Evolutionary conservation across 2,329 filamentous ascomycete genomes (phyloP).

Genomic region (Emmonsiellopsis sp.): DNA sequence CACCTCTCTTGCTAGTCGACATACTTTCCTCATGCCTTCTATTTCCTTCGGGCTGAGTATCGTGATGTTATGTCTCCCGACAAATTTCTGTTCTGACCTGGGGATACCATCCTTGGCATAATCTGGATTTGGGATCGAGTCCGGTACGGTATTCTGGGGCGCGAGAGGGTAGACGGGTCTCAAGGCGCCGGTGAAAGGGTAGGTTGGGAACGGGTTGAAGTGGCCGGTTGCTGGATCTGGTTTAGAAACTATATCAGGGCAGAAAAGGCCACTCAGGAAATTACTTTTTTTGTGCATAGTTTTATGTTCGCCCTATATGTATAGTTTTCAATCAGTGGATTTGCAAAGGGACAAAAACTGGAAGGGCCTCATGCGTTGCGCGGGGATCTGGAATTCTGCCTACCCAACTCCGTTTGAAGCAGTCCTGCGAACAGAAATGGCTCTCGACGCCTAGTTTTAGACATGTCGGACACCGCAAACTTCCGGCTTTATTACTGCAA

Average conservation of each 20-base stretch:
- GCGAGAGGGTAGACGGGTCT: conserved; percentile 84
- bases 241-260: conserved; percentile 80
- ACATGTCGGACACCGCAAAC: conserved; percentile 89
- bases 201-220: conserved; percentile 89
- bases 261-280: conserved; percentile 62
- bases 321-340: conserved; percentile 10
- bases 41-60: conserved; percentile 71
- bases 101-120: conserved; percentile 80
- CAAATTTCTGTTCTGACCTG: conserved; percentile 53
- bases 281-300: conserved; percentile 71
- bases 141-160: conserved; percentile 61
- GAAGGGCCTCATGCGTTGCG: conserved; percentile 13
- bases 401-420: conserved; percentile 99
- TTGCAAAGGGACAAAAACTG: no score
- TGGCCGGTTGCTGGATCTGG: conserved; percentile 80
- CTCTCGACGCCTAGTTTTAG: conserved; percentile 83
- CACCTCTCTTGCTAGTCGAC: conserved; percentile 77
- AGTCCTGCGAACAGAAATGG: conserved; percentile 97
- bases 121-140: conserved; percentile 73
- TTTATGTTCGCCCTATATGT: conserved; percentile 68
- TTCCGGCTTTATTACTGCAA: conserved; percentile 77
- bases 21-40: conserved; percentile 88
- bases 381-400: conserved; percentile 28
- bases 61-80: conserved; percentile 70
- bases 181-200: conserved; percentile 68